Conservation (phyloP, 257 asterid genomes). For the Scutellaria galericulata region DNA sequence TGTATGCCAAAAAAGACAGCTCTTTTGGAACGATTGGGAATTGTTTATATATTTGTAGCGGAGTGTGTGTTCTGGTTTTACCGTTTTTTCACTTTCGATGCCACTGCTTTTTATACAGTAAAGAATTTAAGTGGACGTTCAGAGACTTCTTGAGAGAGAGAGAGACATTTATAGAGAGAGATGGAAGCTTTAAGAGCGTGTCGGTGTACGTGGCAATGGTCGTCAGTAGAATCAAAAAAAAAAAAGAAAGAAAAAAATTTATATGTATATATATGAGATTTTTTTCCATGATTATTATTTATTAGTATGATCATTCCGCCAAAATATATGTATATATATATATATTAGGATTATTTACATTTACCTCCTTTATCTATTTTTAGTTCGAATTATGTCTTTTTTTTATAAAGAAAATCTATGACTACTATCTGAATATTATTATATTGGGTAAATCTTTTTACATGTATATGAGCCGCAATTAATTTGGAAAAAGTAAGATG, state of each 20-base stretch:
- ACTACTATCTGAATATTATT: too few species aligned
- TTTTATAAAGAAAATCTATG: too few species aligned
- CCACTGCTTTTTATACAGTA: background rate
- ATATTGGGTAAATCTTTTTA: too few species aligned
- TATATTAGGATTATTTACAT: too few species aligned
- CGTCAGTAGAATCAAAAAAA: constrained; percentile 2
- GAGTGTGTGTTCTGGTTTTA: constrained; percentile 11
- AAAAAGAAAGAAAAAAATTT: background rate
- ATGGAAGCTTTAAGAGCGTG: constrained; percentile 9
- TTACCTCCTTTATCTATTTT: too few species aligned
- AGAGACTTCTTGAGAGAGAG: constrained; percentile 22
- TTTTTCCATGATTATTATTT: too few species aligned
- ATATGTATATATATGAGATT: too few species aligned
- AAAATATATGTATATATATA: too few species aligned
- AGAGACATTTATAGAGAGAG: constrained; percentile 15
- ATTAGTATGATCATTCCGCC: too few species aligned
- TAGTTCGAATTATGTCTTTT: too few species aligned
- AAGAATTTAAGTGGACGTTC: constrained; percentile 12
- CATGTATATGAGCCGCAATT: too few species aligned
- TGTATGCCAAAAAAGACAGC: constrained; percentile 13
- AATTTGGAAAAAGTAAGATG: too few species aligned
- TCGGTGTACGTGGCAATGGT: constrained; percentile 24
- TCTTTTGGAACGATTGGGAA: constrained; percentile 16
- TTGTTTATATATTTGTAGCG: background rate
- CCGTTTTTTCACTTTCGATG: constrained; percentile 5